phyloP scores from a whole-genome alignment of 768 basidiomycete genomes.

The Gymnopilus junonius region DNA sequence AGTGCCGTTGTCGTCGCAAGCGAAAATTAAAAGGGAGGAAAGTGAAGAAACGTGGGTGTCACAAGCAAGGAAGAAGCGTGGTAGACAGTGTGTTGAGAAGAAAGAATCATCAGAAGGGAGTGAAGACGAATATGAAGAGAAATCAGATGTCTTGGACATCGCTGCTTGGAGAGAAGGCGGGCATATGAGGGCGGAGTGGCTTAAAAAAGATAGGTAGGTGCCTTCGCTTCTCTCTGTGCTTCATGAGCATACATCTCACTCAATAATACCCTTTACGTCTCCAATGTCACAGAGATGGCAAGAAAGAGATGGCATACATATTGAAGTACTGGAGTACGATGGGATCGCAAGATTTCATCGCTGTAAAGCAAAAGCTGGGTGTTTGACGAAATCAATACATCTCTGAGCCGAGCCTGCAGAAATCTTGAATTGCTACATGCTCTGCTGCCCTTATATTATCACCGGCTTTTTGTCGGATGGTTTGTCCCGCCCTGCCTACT shows the following conservation, averaged over 20 bases:
- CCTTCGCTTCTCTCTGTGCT: slow-evolving; percentile 16
- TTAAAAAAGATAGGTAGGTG: slow-evolving; percentile 55
- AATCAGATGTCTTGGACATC: slow-evolving; percentile 36
- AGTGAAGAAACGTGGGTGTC: slow-evolving; percentile 41
- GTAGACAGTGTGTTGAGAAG: slow-evolving; percentile 41
- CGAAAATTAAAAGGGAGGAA: slow-evolving; percentile 47
- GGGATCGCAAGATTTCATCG: slow-evolving; percentile 54
- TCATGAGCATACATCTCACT: slow-evolving; percentile 7
- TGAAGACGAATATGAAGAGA: slow-evolving; percentile 31
- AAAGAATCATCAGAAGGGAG: slow-evolving; percentile 41
- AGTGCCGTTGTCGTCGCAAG: slow-evolving; percentile 36
- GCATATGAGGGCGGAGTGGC: slow-evolving; percentile 56
- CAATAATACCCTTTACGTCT: slow-evolving; percentile 14
- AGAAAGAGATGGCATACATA: slow-evolving; percentile 56
- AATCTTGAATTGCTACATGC: not conserved
- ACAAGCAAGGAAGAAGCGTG: slow-evolving; percentile 34
- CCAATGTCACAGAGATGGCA: slow-evolving; percentile 49
- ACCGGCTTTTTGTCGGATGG: not conserved
- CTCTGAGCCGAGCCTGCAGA: slow-evolving; percentile 4
- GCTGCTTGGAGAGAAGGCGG: slow-evolving; percentile 60
- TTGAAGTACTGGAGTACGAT: slow-evolving; percentile 52
- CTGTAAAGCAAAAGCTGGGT: slow-evolving; percentile 56
- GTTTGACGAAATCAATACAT: slow-evolving; percentile 40
- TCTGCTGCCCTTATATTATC: not conserved
- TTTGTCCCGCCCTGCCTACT: not conserved